phyloP scores from a whole-genome alignment of 2,329 filamentous ascomycete species.

The Fusarium sp. region DNA sequence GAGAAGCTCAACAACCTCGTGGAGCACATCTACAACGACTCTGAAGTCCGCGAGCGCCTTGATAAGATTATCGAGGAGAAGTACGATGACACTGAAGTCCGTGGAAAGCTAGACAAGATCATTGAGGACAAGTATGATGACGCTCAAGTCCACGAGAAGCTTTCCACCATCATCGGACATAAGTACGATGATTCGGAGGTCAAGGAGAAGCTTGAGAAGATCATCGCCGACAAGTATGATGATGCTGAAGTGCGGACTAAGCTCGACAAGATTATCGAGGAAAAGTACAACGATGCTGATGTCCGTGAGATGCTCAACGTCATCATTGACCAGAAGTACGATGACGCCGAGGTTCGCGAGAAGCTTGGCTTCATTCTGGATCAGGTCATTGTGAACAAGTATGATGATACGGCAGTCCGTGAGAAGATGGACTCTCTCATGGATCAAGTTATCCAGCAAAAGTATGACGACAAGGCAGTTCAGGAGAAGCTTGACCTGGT shows the following conservation, averaged over 20 bases:
- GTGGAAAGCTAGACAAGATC: conserved; percentile 65
- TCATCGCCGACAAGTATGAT: conserved; percentile 75
- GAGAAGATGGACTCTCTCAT: conserved; percentile 32
- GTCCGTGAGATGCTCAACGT: conserved; percentile 40
- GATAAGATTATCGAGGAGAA: conserved; percentile 55
- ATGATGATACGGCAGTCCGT: conserved; percentile 47
- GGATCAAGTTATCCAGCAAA: conserved; percentile 34
- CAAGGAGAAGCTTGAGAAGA: conserved; percentile 51
- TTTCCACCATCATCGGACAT: conserved; percentile 53
- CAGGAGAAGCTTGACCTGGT: conserved; percentile 57
- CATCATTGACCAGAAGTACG: conserved; percentile 50
- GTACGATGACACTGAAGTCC: conserved; percentile 65
- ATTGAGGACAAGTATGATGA: conserved; percentile 48
- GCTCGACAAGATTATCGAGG: conserved; percentile 56
- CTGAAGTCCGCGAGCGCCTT: conserved; percentile 46
- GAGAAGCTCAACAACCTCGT: conserved; percentile 47
- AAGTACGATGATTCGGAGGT: conserved; percentile 68
- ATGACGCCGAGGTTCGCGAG: conserved; percentile 45
- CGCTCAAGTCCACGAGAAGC: conserved; percentile 45
- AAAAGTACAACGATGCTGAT: conserved; percentile 41
- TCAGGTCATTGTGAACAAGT: conserved; percentile 42
- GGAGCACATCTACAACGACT: conserved; percentile 44
- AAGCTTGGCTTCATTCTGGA: conserved; percentile 32
- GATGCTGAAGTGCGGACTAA: conserved; percentile 59
- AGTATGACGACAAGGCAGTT: conserved; percentile 63